A percentile compares a stretch with the other conserved stretches of the same genome.
Conservation (phyloP, 1,284 basidiomycete genomes). For the Irpex sp. region DNA sequence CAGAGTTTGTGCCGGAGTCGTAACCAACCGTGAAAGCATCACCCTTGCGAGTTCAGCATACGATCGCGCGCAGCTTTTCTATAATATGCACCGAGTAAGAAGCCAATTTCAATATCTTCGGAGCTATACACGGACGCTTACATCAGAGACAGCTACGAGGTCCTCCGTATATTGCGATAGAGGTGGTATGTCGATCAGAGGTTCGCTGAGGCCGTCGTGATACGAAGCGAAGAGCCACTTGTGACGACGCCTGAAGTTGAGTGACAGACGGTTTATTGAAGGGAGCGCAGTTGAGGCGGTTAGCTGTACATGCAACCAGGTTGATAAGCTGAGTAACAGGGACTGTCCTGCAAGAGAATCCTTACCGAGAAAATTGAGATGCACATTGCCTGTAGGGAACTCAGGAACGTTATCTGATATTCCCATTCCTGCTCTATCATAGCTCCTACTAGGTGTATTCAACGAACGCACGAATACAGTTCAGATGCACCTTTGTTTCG, state of each 20-base stretch:
- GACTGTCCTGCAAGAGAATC: slow-evolving; percentile 12
- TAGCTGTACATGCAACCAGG: not conserved
- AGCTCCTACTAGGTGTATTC: slow-evolving; percentile 33
- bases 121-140: not conserved
- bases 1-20: slow-evolving; percentile 8
- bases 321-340: slow-evolving; percentile 11
- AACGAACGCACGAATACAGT: not conserved
- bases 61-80: not conserved
- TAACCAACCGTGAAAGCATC: not conserved
- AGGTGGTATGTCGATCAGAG: slow-evolving; percentile 6
- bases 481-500: not conserved
- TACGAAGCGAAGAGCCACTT: slow-evolving; percentile 61
- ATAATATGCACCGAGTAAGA: not conserved
- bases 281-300: not conserved
- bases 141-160: not conserved
- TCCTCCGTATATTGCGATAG: slow-evolving; percentile 1
- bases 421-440: slow-evolving; percentile 40
- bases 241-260: slow-evolving; percentile 60
- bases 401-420: slow-evolving; percentile 47
- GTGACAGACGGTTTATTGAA: slow-evolving; percentile 29
- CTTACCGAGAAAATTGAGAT: slow-evolving; percentile 37
- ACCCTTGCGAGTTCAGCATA: not conserved
- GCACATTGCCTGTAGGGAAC: slow-evolving; percentile 51
- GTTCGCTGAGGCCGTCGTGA: slow-evolving; percentile 1
- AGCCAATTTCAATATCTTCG: too few species aligned